Conservation (phyloP, 176 grass and related monocot species). For the Calamus simplicifolius region DNA sequence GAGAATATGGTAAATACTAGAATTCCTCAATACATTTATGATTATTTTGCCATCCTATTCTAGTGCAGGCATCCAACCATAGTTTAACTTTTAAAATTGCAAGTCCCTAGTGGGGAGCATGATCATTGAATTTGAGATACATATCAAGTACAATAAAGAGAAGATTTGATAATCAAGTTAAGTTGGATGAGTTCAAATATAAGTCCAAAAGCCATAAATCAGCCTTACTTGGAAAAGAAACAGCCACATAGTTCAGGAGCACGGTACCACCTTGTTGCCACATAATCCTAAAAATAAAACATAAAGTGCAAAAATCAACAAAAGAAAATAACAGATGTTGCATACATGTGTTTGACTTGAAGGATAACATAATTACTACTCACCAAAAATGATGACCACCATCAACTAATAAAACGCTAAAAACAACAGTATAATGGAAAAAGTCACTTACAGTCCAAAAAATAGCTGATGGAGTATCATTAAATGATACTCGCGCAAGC, state of each 20-base stretch:
- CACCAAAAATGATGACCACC: too few relatives aligned
- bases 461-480: slow-evolving; percentile 56
- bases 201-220: not conserved
- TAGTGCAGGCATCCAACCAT: too few relatives aligned
- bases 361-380: too few relatives aligned
- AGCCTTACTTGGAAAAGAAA: slow-evolving; percentile 79
- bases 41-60: too few relatives aligned
- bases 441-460: slow-evolving; percentile 74
- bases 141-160: not conserved
- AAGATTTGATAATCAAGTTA: too few relatives aligned
- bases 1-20: too few relatives aligned
- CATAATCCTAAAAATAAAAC: slow-evolving; percentile 73
- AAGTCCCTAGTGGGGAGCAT: too few relatives aligned
- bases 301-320: not conserved
- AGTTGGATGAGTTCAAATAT: too few relatives aligned
- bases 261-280: slow-evolving; percentile 94
- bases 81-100: not conserved
- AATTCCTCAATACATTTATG: too few relatives aligned
- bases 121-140: not conserved
- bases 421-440: slow-evolving; percentile 9
- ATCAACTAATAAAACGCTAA: slow-evolving; percentile 1
- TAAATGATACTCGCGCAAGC: slow-evolving; percentile 71
- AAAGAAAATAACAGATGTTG: not conserved
- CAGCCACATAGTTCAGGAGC: slow-evolving; percentile 97
- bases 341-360: too few relatives aligned